Evolutionary conservation across 805 yeast species (phyloP).

Genomic region (Brettanomyces naardenensis): DNA sequence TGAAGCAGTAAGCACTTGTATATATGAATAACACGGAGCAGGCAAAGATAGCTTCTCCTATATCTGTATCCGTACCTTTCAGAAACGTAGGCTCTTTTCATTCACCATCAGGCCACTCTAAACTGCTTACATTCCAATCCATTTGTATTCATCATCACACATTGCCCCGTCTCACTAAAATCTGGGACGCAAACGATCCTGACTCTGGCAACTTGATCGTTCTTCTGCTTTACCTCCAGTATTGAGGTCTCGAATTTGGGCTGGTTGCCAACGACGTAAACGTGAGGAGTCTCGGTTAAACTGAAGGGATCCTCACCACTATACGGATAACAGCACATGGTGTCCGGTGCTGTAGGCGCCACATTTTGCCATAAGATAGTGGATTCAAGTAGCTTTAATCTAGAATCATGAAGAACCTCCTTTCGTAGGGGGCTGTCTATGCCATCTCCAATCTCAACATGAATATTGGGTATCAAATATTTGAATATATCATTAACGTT

Average conservation of each 20-base stretch:
- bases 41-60: no score
- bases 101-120: no score
- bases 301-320: constrained; percentile 72
- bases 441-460: constrained; percentile 17
- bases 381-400: constrained; percentile 53
- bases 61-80: no score
- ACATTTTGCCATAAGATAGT: constrained; percentile 79
- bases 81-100: no score
- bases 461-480: constrained; percentile 43
- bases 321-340: constrained; percentile 84
- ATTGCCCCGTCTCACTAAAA: constrained; percentile 56
- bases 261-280: constrained; percentile 84
- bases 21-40: no score
- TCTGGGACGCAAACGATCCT: constrained; percentile 62
- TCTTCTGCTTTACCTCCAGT: constrained; percentile 28
- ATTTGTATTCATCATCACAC: constrained; percentile 53
- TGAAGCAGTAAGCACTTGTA: constrained; percentile 2
- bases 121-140: constrained; percentile 51
- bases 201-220: constrained; percentile 25
- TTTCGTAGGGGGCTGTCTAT: constrained; percentile 18
- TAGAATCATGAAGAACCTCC: constrained; percentile 44
- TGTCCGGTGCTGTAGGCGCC: constrained; percentile 95
- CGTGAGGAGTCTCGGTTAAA: constrained; percentile 74
- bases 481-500: constrained; percentile 70
- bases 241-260: constrained; percentile 44